Evolutionary conservation across 208 protist genomes (phyloP).

Genomic region (Crithidia brevicula): DNA sequence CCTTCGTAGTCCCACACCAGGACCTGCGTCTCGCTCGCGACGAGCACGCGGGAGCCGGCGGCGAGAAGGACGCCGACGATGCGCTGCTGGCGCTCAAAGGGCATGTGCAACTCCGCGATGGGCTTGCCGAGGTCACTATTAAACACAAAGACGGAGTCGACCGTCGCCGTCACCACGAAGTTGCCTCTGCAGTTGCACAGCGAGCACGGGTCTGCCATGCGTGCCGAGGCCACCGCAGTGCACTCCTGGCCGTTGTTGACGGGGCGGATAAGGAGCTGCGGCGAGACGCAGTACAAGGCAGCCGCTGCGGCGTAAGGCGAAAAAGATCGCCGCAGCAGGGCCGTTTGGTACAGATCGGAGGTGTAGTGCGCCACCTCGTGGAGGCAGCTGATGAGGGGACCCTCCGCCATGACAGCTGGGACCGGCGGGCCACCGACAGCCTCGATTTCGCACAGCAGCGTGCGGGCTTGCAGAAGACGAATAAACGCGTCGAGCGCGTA

Average conservation of each 20-base stretch:
- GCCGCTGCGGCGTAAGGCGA: slow-evolving; percentile 52
- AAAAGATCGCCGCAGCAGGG: slow-evolving; percentile 50
- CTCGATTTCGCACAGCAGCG: slow-evolving; percentile 60
- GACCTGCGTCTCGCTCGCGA: slow-evolving; percentile 57
- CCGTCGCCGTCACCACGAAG: slow-evolving; percentile 60
- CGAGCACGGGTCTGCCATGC: slow-evolving; percentile 24
- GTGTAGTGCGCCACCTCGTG: slow-evolving; percentile 53
- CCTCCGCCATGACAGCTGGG: slow-evolving; percentile 39
- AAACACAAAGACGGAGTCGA: slow-evolving; percentile 61
- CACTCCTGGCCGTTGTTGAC: slow-evolving; percentile 65
- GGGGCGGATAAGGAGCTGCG: slow-evolving; percentile 66
- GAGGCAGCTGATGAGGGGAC: slow-evolving; percentile 46
- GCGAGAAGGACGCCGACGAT: slow-evolving; percentile 68
- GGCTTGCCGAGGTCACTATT: slow-evolving; percentile 41
- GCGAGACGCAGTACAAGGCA: slow-evolving; percentile 29
- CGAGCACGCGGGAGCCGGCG: slow-evolving; percentile 64
- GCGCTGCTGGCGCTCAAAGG: slow-evolving; percentile 63
- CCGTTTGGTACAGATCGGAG: slow-evolving; percentile 66
- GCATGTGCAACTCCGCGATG: slow-evolving; percentile 51
- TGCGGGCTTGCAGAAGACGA: slow-evolving; percentile 61
- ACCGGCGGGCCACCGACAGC: slow-evolving; percentile 30
- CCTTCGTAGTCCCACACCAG: slow-evolving; percentile 80
- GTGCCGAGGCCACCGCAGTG: slow-evolving; percentile 39
- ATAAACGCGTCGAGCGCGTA: slow-evolving; percentile 73
- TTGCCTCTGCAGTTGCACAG: slow-evolving; percentile 54